Percentiles rank a stretch among this genome's conserved stretches.
Evolutionary conservation across 1,139 yeast genomes (phyloP).

Genomic region (Trichomonascaceae sp.): DNA sequence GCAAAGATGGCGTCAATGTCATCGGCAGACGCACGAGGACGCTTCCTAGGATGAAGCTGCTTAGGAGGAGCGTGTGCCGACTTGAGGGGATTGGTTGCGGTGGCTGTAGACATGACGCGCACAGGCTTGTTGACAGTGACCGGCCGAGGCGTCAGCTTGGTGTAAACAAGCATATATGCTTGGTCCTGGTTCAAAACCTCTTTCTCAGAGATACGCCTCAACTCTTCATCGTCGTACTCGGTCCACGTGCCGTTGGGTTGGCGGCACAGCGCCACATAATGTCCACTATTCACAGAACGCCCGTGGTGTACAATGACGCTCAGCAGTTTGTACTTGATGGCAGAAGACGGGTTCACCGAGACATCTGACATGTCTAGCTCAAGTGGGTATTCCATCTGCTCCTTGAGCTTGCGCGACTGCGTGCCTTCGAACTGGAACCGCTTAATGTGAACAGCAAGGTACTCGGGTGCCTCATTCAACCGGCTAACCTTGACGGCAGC

Average conservation of each 20-base stretch:
- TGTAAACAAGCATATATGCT: slow-evolving; percentile 80
- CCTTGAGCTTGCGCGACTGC: slow-evolving; percentile 73
- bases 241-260: slow-evolving; percentile 85
- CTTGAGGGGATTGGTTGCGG: slow-evolving; percentile 2
- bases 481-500: slow-evolving; percentile 65
- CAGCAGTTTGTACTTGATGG: slow-evolving; percentile 58
- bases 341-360: slow-evolving; percentile 30
- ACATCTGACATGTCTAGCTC: slow-evolving; percentile 59
- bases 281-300: slow-evolving; percentile 84
- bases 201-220: slow-evolving; percentile 57
- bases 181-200: slow-evolving; percentile 66
- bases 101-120: background rate
- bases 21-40: slow-evolving; percentile 5
- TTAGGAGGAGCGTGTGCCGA: background rate
- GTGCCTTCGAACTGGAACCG: slow-evolving; percentile 63
- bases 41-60: background rate
- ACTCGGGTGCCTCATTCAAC: slow-evolving; percentile 77
- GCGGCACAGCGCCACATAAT: slow-evolving; percentile 78
- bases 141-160: slow-evolving; percentile 23
- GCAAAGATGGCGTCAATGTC: slow-evolving; percentile 19
- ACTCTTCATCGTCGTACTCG: slow-evolving; percentile 85
- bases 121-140: slow-evolving; percentile 1
- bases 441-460: slow-evolving; percentile 73
- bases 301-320: slow-evolving; percentile 93
- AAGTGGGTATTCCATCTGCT: slow-evolving; percentile 69